Evolutionary conservation across 73 alveolate species (phyloP), one percentile per base, ranked within the genome.

Genomic region (Effrenium voratum): DNA sequence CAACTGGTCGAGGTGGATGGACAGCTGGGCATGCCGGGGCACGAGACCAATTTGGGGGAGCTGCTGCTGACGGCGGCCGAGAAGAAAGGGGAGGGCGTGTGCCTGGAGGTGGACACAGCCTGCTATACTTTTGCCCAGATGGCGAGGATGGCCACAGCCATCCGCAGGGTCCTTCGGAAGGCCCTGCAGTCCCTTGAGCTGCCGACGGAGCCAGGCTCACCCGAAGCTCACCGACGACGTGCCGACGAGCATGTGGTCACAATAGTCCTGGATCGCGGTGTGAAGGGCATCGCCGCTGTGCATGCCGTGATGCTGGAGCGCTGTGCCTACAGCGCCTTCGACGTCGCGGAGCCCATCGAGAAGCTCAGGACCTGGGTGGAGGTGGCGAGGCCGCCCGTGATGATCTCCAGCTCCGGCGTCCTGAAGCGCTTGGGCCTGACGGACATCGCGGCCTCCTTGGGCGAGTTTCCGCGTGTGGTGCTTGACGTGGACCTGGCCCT

Each of bases 241-340:
- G 68, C 93, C 43, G 93, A 83, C 55, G 93, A 83, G 77, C 93
- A 83, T 52, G 93, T 83, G 55, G 93, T 83, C 77, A 83, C 93
- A 75, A 83, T 83, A 24, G 93, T 83, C 55, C 93, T 83, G 6
- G 93, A 83, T 47, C 50, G 93, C 15, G 93, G 93, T 38, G 93
- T 83, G 57, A 83, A 50, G 57, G 50, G 93, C 77, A 83, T 83
- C 55, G 93, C 93, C 47, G 93, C 93, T 36, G 93, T 83, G 45
- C 93, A 83, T 30, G 93, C 93, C 76, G 93, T 83, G 57, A 83
- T 83, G 93, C 76, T 83, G 38, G 93, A 83, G 76, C 32, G 93
- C 22, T 83, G 93, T 83, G 93, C 93, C 8, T 83, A 83, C 77
- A 83, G 50, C 52, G 93, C 93, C 68, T 83, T 83, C 41, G 93